These are phyloP conservation scores for Spongospora subterranea DNA, from an alignment of 208 protist species.

Conservation along the genomic window DNA sequence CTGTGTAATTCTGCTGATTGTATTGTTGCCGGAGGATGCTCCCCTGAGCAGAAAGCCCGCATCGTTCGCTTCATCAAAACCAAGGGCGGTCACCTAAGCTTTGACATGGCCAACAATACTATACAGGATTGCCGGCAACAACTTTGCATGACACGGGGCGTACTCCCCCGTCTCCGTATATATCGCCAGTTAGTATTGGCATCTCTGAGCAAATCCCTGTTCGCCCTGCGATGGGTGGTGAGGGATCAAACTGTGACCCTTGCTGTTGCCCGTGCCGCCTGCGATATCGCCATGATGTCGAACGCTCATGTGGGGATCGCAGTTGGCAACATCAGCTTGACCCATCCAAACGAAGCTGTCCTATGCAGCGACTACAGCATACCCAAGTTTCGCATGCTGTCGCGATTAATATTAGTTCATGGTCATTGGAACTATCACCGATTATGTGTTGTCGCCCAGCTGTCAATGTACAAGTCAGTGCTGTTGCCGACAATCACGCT, in stretches of 20 bases:
- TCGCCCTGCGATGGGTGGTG: not conserved
- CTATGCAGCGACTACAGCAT: conserved; percentile 8
- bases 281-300: conserved; percentile 36
- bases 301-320: conserved; percentile 8
- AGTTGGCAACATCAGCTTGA: conserved; percentile 8
- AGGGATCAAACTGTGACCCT: not conserved
- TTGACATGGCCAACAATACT: not conserved
- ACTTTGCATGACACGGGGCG: not conserved
- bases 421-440: conserved; percentile 56
- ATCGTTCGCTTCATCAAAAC: not conserved
- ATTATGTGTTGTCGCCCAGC: conserved; percentile 2
- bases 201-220: not conserved
- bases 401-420: conserved; percentile 24
- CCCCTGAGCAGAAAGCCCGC: not conserved
- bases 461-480: conserved; percentile 18
- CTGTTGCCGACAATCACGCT: not conserved
- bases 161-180: not conserved
- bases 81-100: not conserved
- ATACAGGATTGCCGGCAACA: not conserved
- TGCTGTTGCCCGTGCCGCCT: not conserved
- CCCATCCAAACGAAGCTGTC: conserved; percentile 21
- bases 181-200: not conserved
- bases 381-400: conserved; percentile 9
- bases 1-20: not conserved
- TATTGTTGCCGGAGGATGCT: not conserved